A percentile compares a stretch with the other conserved stretches of the same genome.
Conservation (phyloP, 345 rosid genomes). For the Turnera subulata region DNA sequence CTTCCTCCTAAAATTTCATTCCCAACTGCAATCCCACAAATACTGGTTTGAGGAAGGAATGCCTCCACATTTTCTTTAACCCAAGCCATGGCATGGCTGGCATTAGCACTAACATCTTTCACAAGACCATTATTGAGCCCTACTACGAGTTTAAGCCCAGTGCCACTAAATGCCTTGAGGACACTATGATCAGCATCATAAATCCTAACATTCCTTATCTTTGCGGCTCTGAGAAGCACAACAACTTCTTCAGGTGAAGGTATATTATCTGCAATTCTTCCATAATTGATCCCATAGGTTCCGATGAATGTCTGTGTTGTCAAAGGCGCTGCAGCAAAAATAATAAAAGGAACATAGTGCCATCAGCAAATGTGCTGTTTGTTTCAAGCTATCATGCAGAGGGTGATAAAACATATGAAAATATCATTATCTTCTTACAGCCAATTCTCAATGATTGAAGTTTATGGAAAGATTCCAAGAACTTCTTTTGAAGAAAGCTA, state of each 20-base stretch:
- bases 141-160: constrained; percentile 78
- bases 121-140: constrained; percentile 74
- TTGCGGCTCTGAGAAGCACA: constrained; percentile 66
- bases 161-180: constrained; percentile 81
- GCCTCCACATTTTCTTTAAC: constrained; percentile 80
- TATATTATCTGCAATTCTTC: constrained; percentile 87
- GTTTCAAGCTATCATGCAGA: constrained; percentile 1
- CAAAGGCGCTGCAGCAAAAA: constrained; percentile 33
- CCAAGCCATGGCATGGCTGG: constrained; percentile 77
- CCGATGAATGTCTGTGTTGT: constrained; percentile 65
- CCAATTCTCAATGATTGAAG: not conserved
- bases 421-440: not conserved
- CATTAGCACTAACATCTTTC: constrained; percentile 65
- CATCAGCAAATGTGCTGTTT: constrained; percentile 11
- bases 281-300: constrained; percentile 93
- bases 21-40: constrained; percentile 86
- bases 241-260: constrained; percentile 90
- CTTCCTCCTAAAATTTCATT: constrained; percentile 79
- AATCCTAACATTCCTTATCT: constrained; percentile 82
- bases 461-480: not conserved
- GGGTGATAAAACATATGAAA: not conserved
- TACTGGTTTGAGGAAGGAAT: constrained; percentile 74
- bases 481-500: not conserved
- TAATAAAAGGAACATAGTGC: not conserved
- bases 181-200: constrained; percentile 85